Conservation (phyloP, 495 filamentous ascomycete genomes). For the Niebla homalea region DNA sequence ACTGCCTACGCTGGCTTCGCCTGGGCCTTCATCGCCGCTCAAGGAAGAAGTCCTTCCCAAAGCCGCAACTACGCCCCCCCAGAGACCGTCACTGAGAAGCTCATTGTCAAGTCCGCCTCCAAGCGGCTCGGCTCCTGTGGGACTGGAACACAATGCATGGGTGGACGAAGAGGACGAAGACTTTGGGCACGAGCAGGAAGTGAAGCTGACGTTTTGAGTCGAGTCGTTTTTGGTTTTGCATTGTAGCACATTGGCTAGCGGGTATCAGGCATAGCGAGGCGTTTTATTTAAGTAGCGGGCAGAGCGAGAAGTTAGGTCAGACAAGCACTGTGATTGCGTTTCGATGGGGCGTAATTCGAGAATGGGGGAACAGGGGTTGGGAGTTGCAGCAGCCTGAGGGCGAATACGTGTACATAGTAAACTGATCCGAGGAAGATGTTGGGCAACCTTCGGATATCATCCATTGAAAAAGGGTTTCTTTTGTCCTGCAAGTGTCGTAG, state of each 20-base stretch:
- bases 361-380: no score
- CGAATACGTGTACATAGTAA: no score
- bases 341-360: no score
- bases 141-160: conserved; percentile 65
- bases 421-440: no score
- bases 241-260: background rate
- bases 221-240: background rate
- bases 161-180: conserved; percentile 54
- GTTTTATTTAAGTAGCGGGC: background rate
- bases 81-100: conserved; percentile 29
- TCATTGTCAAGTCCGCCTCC: conserved; percentile 26
- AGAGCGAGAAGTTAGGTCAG: no score
- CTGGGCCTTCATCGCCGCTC: background rate
- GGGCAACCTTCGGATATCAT: no score
- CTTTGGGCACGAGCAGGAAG: conserved; percentile 34
- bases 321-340: no score
- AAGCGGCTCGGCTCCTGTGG: conserved; percentile 21
- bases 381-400: no score
- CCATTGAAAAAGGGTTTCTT: no score
- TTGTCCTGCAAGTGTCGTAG: no score
- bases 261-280: conserved; percentile 3
- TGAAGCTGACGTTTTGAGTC: conserved; percentile 47
- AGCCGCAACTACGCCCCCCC: conserved; percentile 3
- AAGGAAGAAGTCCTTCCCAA: background rate
- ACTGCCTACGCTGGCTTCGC: background rate